These are phyloP conservation scores for Leptographium radiaticola DNA, from an alignment of 2,329 filamentous ascomycete species.

Conservation along the genomic window DNA sequence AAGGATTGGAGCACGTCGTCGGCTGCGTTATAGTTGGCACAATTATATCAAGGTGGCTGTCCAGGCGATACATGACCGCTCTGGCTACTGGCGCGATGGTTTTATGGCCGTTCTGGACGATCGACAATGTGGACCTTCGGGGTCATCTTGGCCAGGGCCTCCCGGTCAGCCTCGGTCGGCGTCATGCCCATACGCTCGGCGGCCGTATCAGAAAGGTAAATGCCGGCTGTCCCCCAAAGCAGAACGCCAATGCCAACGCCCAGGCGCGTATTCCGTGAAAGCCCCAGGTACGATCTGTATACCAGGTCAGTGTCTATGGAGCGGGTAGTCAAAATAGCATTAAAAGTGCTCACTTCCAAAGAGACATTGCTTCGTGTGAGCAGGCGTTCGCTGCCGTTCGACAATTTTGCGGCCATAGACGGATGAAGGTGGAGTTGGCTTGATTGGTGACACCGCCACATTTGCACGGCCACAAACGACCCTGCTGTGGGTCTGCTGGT, in stretches of 20 bases:
- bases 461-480: not conserved
- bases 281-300: conserved; percentile 53
- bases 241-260: conserved; percentile 63
- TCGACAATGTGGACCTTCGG: conserved; percentile 53
- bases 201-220: conserved; percentile 59
- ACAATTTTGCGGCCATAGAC: not conserved
- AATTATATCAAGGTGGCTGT: too few species aligned
- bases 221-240: conserved; percentile 59
- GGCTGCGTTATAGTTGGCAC: too few species aligned
- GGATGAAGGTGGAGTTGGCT: too few species aligned
- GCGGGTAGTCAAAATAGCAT: not conserved
- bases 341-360: conserved; percentile 12
- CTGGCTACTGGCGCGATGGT: too few species aligned
- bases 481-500: not conserved
- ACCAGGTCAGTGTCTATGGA: not conserved
- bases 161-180: conserved; percentile 60
- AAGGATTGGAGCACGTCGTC: too few species aligned
- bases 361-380: conserved; percentile 14
- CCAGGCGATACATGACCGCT: too few species aligned
- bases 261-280: conserved; percentile 57
- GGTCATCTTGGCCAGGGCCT: conserved; percentile 45
- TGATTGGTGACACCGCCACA: not conserved
- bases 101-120: conserved; percentile 17
- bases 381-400: not conserved
- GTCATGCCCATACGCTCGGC: conserved; percentile 63